Conservation (phyloP, 225 moss, liverwort and hornwort genomes). For the Rhytidiadelphus loreus region DNA sequence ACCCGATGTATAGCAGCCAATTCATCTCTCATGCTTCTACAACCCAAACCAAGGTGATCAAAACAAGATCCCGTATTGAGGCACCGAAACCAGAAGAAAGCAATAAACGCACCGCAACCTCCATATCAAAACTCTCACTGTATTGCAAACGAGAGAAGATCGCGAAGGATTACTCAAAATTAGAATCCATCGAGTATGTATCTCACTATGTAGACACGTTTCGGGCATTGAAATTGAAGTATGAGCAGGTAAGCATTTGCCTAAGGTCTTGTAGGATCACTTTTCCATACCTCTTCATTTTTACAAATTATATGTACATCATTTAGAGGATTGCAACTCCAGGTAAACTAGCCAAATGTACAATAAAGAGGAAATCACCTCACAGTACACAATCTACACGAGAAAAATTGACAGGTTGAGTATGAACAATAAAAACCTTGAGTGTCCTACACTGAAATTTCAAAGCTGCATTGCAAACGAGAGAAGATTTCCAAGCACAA, state of each 20-base stretch:
- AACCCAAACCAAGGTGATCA: not conserved
- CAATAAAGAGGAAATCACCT: not conserved
- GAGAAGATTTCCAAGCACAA: not conserved
- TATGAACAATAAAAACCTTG: not conserved
- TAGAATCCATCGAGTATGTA: slow-evolving; percentile 53
- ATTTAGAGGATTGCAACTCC: not conserved
- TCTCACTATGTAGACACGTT: slow-evolving; percentile 32
- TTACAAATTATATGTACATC: not conserved
- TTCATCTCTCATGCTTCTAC: not conserved
- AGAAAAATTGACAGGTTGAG: not conserved
- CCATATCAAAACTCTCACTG: slow-evolving; percentile 46
- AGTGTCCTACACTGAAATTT: not conserved
- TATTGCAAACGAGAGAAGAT: too few relatives aligned
- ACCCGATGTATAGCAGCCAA: not conserved
- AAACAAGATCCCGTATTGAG: not conserved
- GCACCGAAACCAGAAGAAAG: not conserved
- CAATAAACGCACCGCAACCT: not conserved
- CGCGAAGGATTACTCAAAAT: slow-evolving; percentile 59
- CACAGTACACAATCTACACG: not conserved
- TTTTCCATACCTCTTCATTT: not conserved
- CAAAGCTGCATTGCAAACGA: not conserved
- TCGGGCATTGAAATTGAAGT: slow-evolving; percentile 62
- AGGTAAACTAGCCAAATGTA: not conserved
- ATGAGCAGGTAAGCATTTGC: slow-evolving; percentile 50
- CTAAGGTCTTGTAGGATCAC: not conserved